Percentiles rank a stretch among this genome's conserved stretches.
phyloP scores from a whole-genome alignment of 306 rosid species.

The Abrus pulchellus region DNA sequence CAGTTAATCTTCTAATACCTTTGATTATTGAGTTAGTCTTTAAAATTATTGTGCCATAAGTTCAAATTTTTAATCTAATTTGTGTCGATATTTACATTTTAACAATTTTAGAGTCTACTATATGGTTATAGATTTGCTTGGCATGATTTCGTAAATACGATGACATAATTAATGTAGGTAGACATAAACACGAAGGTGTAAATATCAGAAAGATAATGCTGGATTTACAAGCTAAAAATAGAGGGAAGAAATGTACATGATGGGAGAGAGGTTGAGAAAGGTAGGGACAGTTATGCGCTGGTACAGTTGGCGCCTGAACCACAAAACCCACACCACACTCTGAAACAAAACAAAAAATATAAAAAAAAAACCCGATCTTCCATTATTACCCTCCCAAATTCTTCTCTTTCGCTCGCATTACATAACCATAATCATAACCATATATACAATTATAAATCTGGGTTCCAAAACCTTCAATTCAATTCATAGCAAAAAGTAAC shows the following conservation, averaged over 20 bases:
- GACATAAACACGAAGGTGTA: not conserved
- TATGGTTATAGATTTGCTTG: no score
- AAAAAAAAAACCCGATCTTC: not conserved
- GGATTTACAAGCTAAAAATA: not conserved
- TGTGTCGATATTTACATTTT: no score
- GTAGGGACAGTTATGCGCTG: constrained; percentile 6
- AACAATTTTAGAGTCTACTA: no score
- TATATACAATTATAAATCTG: not conserved
- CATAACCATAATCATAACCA: not conserved
- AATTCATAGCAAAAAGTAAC: not conserved
- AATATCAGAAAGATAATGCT: not conserved
- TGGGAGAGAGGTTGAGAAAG: not conserved
- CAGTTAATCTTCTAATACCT: no score
- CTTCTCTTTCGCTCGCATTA: not conserved
- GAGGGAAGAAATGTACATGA: not conserved
- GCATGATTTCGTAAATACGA: no score
- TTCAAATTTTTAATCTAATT: no score
- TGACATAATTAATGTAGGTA: no score
- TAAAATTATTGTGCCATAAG: no score
- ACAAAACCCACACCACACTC: not conserved
- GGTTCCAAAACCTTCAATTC: no score
- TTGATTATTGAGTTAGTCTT: no score
- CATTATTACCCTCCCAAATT: not conserved
- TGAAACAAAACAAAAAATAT: not conserved
- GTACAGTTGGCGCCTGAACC: not conserved